These are phyloP conservation scores for Brassica rapa DNA, from an alignment of 345 rosid genomes.

Conservation along the genomic window DNA sequence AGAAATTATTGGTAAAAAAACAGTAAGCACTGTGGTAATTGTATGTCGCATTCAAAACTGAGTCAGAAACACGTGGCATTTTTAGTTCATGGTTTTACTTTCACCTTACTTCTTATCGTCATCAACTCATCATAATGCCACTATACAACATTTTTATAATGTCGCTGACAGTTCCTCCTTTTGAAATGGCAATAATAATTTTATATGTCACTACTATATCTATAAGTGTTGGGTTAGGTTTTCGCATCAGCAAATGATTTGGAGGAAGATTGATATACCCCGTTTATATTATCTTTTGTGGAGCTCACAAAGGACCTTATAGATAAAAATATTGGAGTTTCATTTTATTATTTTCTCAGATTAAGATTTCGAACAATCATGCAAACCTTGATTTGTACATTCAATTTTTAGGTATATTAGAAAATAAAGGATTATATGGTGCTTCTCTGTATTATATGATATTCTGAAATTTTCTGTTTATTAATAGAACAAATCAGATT, in stretches of 20 bases:
- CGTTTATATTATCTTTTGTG: conserved; percentile 14
- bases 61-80: conserved; percentile 39
- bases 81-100: conserved; percentile 27
- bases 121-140: neutral
- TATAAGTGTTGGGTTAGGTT: conserved; percentile 38
- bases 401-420: neutral
- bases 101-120: conserved; percentile 23
- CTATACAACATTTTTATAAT: neutral
- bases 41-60: conserved; percentile 35
- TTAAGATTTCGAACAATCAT: neutral
- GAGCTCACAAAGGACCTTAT: conserved; percentile 22
- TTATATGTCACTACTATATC: neutral
- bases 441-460: neutral
- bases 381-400: neutral
- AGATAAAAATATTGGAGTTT: neutral
- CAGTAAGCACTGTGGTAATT: neutral
- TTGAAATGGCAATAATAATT: neutral
- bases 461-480: neutral
- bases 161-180: conserved; percentile 31
- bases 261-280: neutral
- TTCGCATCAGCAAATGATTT: conserved; percentile 34
- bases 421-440: neutral
- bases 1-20: neutral
- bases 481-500: neutral
- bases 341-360: neutral